These are phyloP conservation scores for Ceratopteris richardii DNA, from an alignment of 75 land plant genomes.

Conservation along the genomic window DNA sequence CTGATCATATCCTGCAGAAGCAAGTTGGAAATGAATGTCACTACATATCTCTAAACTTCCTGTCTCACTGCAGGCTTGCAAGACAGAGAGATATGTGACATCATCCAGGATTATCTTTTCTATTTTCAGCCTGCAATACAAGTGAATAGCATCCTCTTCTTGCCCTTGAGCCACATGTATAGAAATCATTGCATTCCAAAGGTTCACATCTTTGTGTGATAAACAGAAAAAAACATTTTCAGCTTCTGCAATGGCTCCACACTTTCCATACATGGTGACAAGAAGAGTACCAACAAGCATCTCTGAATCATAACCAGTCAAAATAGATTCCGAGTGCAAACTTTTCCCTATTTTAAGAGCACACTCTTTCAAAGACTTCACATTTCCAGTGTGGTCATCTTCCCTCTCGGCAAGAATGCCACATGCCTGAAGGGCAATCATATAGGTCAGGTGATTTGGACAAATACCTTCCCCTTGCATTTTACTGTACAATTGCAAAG, in stretches of 20 bases:
- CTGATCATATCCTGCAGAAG: background rate
- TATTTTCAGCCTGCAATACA: background rate
- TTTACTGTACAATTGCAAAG: background rate
- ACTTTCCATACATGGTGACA: slow-evolving; percentile 6
- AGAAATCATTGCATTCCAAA: slow-evolving; percentile 5
- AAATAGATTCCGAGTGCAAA: background rate
- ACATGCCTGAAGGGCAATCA: slow-evolving; percentile 2
- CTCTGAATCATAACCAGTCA: background rate
- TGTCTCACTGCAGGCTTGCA: background rate
- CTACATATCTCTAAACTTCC: slow-evolving; percentile 1
- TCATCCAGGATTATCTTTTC: background rate
- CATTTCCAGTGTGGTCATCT: background rate
- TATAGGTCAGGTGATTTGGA: background rate
- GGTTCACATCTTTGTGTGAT: background rate
- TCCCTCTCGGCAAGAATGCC: background rate
- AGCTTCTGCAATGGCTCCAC: slow-evolving; percentile 8
- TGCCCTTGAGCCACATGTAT: background rate
- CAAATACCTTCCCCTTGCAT: background rate
- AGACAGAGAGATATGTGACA: background rate
- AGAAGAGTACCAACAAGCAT: background rate
- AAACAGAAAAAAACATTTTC: background rate
- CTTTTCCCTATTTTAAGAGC: background rate
- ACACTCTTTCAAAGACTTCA: background rate
- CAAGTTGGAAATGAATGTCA: background rate
- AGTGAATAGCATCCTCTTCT: background rate